These are phyloP conservation scores for Mycena alexandri DNA, from an alignment of 768 basidiomycete genomes.

Conservation along the genomic window DNA sequence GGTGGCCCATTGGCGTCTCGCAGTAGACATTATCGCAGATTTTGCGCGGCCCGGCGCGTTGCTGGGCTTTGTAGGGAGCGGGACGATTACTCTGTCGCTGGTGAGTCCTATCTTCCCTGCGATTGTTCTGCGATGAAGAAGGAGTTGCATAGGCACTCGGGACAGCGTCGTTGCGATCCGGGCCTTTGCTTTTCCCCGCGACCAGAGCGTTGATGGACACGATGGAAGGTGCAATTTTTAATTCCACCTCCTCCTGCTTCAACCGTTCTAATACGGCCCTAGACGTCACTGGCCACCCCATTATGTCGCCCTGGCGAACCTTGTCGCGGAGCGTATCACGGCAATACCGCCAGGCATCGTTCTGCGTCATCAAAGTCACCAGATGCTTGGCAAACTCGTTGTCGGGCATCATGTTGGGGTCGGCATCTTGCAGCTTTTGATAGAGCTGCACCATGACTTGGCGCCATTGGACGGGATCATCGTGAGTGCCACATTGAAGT, in stretches of 20 bases:
- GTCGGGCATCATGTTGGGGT: slow-evolving; percentile 27
- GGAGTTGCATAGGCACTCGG: too few species aligned
- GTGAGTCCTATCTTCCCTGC: too few species aligned
- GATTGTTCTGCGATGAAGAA: too few species aligned
- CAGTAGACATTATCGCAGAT: too few species aligned
- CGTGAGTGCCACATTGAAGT: neutral
- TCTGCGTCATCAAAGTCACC: slow-evolving; percentile 17
- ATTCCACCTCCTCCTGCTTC: slow-evolving; percentile 4
- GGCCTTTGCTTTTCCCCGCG: neutral
- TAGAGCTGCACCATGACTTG: slow-evolving; percentile 16
- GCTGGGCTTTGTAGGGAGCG: too few species aligned
- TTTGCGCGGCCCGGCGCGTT: too few species aligned
- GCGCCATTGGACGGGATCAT: slow-evolving; percentile 23
- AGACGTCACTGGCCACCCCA: slow-evolving; percentile 1
- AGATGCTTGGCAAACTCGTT: slow-evolving; percentile 28
- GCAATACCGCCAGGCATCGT: slow-evolving; percentile 15
- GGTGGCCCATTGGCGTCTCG: slow-evolving; percentile 35
- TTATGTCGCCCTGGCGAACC: neutral
- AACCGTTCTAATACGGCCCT: slow-evolving; percentile 1
- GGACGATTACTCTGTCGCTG: too few species aligned
- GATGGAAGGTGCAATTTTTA: neutral
- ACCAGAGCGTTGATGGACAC: neutral
- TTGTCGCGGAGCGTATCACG: slow-evolving; percentile 17
- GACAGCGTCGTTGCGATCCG: too few species aligned
- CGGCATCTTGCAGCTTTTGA: slow-evolving; percentile 20